phyloP scores from a whole-genome alignment of 2,329 filamentous ascomycete species.

The Cryphonectria radicalis region DNA sequence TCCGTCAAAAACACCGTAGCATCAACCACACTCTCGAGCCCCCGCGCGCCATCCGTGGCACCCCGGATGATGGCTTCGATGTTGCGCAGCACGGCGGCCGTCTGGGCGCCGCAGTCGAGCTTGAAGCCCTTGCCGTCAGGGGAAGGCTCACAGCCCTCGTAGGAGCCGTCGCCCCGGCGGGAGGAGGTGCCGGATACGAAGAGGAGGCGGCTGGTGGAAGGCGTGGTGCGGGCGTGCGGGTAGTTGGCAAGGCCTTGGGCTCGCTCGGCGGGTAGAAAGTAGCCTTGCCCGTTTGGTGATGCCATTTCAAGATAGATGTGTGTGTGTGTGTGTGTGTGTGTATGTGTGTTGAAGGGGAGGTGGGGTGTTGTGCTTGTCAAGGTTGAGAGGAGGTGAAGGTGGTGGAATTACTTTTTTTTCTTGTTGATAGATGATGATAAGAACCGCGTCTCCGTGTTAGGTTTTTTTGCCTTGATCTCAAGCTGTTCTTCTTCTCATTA shows the following conservation, averaged over 20 bases:
- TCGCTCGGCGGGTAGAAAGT: conserved; percentile 37
- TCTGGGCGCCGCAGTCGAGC: conserved; percentile 39
- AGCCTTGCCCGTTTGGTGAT: conserved; percentile 37
- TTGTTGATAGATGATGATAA: not conserved
- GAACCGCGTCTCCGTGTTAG: not conserved
- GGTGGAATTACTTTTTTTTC: not conserved
- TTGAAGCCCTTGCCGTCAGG: conserved; percentile 33
- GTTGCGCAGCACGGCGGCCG: conserved; percentile 40
- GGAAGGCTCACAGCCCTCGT: conserved; percentile 37
- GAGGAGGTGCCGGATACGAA: conserved; percentile 42
- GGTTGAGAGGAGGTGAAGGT: not conserved
- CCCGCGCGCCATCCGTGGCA: conserved; percentile 36
- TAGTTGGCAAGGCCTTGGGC: conserved; percentile 43
- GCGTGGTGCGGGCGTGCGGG: conserved; percentile 39
- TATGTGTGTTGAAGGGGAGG: not conserved
- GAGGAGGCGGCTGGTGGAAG: conserved; percentile 34
- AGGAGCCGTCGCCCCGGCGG: conserved; percentile 40
- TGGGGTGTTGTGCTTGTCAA: not conserved
- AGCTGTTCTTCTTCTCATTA: not conserved
- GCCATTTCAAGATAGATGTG: conserved; percentile 11
- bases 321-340: not conserved
- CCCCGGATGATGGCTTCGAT: conserved; percentile 39
- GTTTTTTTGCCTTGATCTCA: not conserved
- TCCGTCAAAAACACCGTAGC: conserved; percentile 41
- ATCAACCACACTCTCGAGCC: conserved; percentile 40